Base-by-base conservation (phyloP, 805 yeast genomes). In the Nadsonia fulvescens region DNA sequence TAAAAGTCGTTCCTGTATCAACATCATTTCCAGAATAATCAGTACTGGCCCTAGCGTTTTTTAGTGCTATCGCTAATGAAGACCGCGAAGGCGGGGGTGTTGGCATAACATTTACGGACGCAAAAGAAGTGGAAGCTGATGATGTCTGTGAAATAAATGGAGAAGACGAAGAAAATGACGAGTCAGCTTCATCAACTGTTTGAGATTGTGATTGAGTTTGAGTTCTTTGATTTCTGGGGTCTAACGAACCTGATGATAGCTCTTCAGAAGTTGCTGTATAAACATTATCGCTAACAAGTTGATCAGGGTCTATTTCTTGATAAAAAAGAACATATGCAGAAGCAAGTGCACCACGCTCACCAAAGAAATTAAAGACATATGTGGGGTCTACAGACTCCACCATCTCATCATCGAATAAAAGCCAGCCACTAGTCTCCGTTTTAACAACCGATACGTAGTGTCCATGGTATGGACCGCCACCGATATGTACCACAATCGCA, bases 381-480 rank as follows among this genome's bases (percentile, higher is more conserved):
- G 66, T 56, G 34, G 81, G 93, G 37, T 73, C 81, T 6, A 89
- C 82, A 9, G 74, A 54, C 45, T 86, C 95, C 2, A 86, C 94
- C 4, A 89, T 71, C 47, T 89, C 96, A 47, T 89, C 98, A 46
- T 89, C 98, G 51, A 78, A 89, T 31, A 89, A 52, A 15, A 89
- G 53, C 98, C 98, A 89, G 0, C 93, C 83, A 20, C 67, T 65
- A 12, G 63, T 58, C 28, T 65, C 70, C 4, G 82, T 73, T 43
- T 81, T 81, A 32, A 89, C 74, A 4, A 89, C 54, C 0, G 93
- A 64, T 6, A 89, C 86, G 47, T 89, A 89, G 46, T 89, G 98
- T 0, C 98, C 98, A 51, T 83, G 94, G 54, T 81, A 82, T 1
- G 96, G 95, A 0, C 96, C 95, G 4, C 94, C 92, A 5, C 98